These are phyloP conservation scores for Trichophyton mentagrophytes DNA, from an alignment of 2,329 filamentous ascomycete species.

Conservation along the genomic window DNA sequence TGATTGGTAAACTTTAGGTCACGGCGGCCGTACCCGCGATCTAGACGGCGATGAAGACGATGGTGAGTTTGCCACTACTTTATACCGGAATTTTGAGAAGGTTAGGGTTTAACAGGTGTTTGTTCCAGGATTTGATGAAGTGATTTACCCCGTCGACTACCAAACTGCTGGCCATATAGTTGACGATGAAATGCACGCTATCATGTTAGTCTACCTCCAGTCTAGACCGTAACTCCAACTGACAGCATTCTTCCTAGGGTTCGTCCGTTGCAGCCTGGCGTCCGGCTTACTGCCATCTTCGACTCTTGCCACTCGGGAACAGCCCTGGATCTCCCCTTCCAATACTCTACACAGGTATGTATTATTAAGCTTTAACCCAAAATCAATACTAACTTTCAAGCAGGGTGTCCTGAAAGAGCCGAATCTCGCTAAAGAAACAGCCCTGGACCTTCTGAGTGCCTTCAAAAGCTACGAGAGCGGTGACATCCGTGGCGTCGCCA, in stretches of 20 bases:
- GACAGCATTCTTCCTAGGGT: neutral
- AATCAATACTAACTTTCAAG: neutral
- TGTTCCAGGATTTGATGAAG: neutral
- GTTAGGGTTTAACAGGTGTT: neutral
- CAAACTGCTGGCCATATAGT: conserved; percentile 3
- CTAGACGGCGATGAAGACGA: conserved; percentile 6
- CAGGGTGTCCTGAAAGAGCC: conserved; percentile 5
- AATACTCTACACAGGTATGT: conserved; percentile 4
- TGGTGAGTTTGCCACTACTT: neutral
- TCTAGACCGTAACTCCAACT: neutral
- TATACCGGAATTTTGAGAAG: neutral
- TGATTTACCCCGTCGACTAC: conserved; percentile 6
- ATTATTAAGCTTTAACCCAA: neutral
- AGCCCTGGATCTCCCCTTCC: conserved; percentile 1
- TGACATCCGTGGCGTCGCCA: conserved; percentile 3
- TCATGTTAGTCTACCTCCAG: neutral
- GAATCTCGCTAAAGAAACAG: conserved; percentile 6
- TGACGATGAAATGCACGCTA: conserved; percentile 6
- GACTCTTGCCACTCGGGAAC: conserved; percentile 7
- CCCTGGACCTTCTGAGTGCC: conserved; percentile 3
- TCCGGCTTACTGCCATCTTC: conserved; percentile 4
- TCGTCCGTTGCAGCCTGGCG: neutral
- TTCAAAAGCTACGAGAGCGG: conserved; percentile 2
- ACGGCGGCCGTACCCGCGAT: conserved; percentile 2
- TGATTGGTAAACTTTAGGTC: conserved; percentile 4